Base-by-base conservation (phyloP, 106 monocot genomes). In the Platanthera zijinensis region DNA sequence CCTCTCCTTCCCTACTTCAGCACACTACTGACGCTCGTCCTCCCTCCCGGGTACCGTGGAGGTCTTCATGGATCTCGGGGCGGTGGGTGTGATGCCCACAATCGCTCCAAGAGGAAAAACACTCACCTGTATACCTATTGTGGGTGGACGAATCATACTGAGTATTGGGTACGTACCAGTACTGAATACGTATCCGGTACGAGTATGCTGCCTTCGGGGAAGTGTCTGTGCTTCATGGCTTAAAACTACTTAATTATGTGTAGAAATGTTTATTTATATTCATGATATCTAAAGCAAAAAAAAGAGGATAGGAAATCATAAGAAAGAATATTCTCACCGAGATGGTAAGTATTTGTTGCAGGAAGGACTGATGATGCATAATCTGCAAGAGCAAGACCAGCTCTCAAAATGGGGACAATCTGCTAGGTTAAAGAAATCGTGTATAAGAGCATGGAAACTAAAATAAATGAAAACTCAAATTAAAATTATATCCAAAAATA, bases 391-490 rank as follows among this genome's bases (percentile, higher is more conserved):
- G 91, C 87, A 75, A 94, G 89, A 62, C 97, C 97, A 80, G 97
- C 97, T 85, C 97, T 97, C 73, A 97, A 75, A 68, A 94, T 90
- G 3, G 97, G 94, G 75, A 97, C 57, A 61, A 97, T 78, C 97
- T 97, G 86, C 48, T 6, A 81, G 21, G 32, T 50, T 56, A 32
- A 76, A 68, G 77, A 32, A 19, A 76, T 18, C 6, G 73, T 49
- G 45, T 69, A 30, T 76, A 59, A 78, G 76, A 50, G 5, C 70
- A 75, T 22, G 45, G 3, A 4, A 66, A 69, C 39, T 30, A 30
- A 51, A 72, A 67, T 39, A 70, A 7, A 47, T 8, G 48, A 25
- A 25, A 25, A 48, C 15, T 70, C 70, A 0, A 1, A 70, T 48
- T 53, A 70, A 70, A 15, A 12, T 3, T 47, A 15, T 6, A 62